A percentile compares a stretch with the other conserved stretches of the same genome.
These are phyloP conservation scores for Gomphus bonarii DNA, from an alignment of 1,284 basidiomycete genomes.

Conservation along the genomic window DNA sequence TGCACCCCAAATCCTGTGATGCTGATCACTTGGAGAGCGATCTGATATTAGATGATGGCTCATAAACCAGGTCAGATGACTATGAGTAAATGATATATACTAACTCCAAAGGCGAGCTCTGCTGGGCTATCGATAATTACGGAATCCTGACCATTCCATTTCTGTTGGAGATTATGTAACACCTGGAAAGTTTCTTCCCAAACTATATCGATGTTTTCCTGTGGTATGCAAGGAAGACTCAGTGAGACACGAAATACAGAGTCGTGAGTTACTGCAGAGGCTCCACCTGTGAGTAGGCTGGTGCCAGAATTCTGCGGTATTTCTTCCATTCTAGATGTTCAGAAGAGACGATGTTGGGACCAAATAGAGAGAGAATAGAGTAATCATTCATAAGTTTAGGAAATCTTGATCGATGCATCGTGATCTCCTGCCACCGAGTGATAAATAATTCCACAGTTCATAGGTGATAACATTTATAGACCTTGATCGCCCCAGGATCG, in stretches of 20 bases:
- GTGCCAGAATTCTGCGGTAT: neutral
- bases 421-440: neutral
- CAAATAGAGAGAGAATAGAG: conserved; percentile 2
- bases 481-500: neutral
- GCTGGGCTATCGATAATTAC: neutral
- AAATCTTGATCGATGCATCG: neutral
- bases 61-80: neutral
- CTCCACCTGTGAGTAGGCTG: conserved; percentile 12
- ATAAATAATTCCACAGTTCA: neutral
- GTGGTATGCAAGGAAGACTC: neutral
- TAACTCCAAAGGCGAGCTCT: neutral
- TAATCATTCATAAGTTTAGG: neutral
- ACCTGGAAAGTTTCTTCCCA: neutral
- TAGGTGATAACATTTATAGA: neutral
- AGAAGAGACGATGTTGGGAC: conserved; percentile 6
- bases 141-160: neutral
- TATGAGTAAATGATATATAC: neutral
- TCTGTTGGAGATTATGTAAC: neutral
- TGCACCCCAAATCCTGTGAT: neutral
- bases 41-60: neutral
- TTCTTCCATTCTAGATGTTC: conserved; percentile 7
- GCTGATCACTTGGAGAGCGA: neutral
- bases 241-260: neutral
- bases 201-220: neutral
- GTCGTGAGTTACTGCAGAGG: neutral